Percentiles rank a stretch among this genome's conserved stretches.
These are phyloP conservation scores for Cyphellophora europaea DNA, from an alignment of 2,329 filamentous ascomycete genomes.

Conservation along the genomic window DNA sequence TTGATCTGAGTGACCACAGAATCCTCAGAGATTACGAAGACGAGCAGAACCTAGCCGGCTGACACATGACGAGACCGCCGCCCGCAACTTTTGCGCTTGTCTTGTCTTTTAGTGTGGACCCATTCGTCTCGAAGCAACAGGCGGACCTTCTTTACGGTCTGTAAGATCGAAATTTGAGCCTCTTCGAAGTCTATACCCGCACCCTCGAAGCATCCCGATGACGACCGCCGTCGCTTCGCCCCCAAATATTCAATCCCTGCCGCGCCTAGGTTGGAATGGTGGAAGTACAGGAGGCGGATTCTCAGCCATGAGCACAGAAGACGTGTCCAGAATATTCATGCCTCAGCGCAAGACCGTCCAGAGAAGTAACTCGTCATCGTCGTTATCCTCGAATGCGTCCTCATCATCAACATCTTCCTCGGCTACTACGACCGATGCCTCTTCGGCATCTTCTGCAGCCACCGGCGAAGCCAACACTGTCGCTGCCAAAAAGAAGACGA, in stretches of 20 bases:
- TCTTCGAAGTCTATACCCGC: no score
- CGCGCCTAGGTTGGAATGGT: slow-evolving; percentile 53
- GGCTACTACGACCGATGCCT: slow-evolving; percentile 18
- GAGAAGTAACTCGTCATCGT: slow-evolving; percentile 84
- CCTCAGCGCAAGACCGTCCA: slow-evolving; percentile 72
- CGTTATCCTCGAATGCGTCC: slow-evolving; percentile 56
- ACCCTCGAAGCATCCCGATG: slow-evolving; percentile 21
- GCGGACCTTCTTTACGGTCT: no score
- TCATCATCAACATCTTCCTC: slow-evolving; percentile 37
- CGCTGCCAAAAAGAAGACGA: slow-evolving; percentile 37
- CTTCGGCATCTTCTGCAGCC: slow-evolving; percentile 23
- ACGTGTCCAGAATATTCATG: slow-evolving; percentile 79
- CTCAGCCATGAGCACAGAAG: slow-evolving; percentile 70
- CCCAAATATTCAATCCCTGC: slow-evolving; percentile 52
- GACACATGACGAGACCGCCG: slow-evolving; percentile 17
- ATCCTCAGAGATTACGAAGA: no score
- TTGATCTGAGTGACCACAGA: no score
- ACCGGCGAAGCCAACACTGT: slow-evolving; percentile 29
- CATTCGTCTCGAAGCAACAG: no score
- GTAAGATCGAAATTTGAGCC: no score
- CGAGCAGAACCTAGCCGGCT: no score
- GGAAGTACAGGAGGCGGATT: slow-evolving; percentile 51
- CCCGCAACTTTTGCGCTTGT: slow-evolving; percentile 8
- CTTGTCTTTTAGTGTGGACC: slow-evolving; percentile 3
- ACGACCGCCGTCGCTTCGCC: slow-evolving; percentile 62